phyloP scores from a whole-genome alignment of 177 flowering plant species.

The Vitis hybrid region DNA sequence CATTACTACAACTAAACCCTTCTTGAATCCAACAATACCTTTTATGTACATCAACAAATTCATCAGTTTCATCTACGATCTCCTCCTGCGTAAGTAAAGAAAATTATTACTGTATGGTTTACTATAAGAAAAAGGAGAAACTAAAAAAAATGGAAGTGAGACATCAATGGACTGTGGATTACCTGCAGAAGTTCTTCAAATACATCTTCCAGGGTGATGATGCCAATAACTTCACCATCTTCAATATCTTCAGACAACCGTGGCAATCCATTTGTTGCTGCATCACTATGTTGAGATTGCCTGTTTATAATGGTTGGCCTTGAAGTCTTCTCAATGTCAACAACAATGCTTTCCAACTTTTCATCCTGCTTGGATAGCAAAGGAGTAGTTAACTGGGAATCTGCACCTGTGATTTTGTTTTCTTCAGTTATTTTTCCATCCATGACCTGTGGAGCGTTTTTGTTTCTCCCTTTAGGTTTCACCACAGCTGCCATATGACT shows the following conservation, averaged over 20 bases:
- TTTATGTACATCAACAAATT: constrained; percentile 94
- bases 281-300: constrained; percentile 35
- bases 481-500: constrained; percentile 99
- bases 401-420: constrained; percentile 20
- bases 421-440: constrained; percentile 59
- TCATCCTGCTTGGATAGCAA: constrained; percentile 49
- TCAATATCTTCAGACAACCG: constrained; percentile 64
- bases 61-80: constrained; percentile 99
- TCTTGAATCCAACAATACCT: constrained; percentile 40
- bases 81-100: constrained; percentile 69
- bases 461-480: constrained; percentile 60
- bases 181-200: constrained; percentile 99
- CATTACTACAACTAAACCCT: background rate
- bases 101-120: constrained; percentile 2
- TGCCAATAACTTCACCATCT: constrained; percentile 94
- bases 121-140: background rate
- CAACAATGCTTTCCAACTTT: constrained; percentile 40
- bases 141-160: constrained; percentile 7
- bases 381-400: constrained; percentile 62
- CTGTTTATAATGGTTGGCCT: constrained; percentile 17
- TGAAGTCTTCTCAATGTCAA: constrained; percentile 63
- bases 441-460: constrained; percentile 29
- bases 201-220: constrained; percentile 97
- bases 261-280: constrained; percentile 32
- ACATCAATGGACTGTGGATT: constrained; percentile 9